phyloP scores from a whole-genome alignment of 495 filamentous ascomycete species.

The Aspergillus steynii region DNA sequence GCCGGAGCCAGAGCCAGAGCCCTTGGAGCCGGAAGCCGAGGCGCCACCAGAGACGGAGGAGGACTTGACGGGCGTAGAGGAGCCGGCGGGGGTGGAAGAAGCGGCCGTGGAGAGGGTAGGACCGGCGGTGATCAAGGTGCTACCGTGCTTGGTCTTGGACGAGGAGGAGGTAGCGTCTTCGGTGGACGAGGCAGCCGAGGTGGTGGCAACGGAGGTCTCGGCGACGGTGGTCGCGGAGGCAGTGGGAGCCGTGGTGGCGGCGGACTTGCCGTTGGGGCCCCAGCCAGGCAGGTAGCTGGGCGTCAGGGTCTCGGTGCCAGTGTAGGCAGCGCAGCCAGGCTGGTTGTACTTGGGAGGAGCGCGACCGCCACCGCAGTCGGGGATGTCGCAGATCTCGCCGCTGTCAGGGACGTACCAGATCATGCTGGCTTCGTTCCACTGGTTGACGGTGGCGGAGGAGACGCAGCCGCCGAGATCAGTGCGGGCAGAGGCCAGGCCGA shows the following conservation, averaged over 20 bases:
- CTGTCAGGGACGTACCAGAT: constrained; percentile 51
- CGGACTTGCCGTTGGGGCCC: constrained; percentile 27
- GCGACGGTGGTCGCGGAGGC: constrained; percentile 12
- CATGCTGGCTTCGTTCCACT: constrained; percentile 41
- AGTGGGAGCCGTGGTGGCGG: constrained; percentile 21
- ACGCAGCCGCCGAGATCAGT: constrained; percentile 33
- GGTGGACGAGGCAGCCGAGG: not conserved
- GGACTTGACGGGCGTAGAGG: not conserved
- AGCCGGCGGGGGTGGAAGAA: not conserved
- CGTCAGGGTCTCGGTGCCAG: constrained; percentile 54
- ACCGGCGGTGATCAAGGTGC: constrained; percentile 19
- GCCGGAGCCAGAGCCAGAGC: not conserved
- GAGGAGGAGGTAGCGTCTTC: constrained; percentile 16
- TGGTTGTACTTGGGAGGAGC: constrained; percentile 60
- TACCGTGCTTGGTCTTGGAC: constrained; percentile 7
- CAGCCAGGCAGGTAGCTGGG: constrained; percentile 49
- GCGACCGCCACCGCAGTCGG: constrained; percentile 66
- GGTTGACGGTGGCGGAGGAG: constrained; percentile 28
- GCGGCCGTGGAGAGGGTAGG: constrained; percentile 14
- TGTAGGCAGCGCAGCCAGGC: constrained; percentile 59
- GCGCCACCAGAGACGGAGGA: not conserved
- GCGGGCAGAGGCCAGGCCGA: constrained; percentile 23
- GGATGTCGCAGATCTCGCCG: constrained; percentile 60
- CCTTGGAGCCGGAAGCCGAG: not conserved
- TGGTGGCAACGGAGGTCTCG: constrained; percentile 1